These are phyloP conservation scores for Cucurbita maxima DNA, from an alignment of 306 rosid genomes.

Conservation along the genomic window DNA sequence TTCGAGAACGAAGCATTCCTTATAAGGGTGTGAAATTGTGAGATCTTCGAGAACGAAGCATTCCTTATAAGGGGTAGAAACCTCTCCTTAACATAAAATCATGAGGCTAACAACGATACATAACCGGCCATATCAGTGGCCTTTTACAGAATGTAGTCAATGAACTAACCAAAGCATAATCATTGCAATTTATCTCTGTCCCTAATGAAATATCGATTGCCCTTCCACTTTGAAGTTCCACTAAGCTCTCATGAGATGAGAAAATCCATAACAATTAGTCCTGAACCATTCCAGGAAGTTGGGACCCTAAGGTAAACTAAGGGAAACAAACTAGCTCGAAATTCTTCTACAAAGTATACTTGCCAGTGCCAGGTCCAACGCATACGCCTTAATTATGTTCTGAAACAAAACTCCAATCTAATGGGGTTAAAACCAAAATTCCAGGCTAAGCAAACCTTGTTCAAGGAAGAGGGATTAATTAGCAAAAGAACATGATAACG, in stretches of 20 bases:
- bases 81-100: no score
- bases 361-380: no score
- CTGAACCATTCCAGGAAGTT: not conserved
- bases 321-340: not conserved
- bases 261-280: not conserved
- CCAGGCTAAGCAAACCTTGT: not conserved
- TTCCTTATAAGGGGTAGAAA: no score
- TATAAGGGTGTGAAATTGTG: no score
- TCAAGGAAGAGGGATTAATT: not conserved
- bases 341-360: not conserved
- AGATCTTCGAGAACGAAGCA: no score
- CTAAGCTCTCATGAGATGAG: not conserved
- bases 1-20: no score
- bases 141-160: no score
- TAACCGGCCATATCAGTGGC: no score
- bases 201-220: not conserved
- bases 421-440: not conserved
- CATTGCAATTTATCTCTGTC: not conserved
- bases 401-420: not conserved
- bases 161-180: not conserved
- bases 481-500: not conserved
- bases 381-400: not conserved
- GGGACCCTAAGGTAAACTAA: not conserved
- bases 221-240: not conserved
- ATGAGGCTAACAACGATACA: no score